Conservation (phyloP, 2,329 filamentous ascomycete species). For the Tolypocladium tropicale region DNA sequence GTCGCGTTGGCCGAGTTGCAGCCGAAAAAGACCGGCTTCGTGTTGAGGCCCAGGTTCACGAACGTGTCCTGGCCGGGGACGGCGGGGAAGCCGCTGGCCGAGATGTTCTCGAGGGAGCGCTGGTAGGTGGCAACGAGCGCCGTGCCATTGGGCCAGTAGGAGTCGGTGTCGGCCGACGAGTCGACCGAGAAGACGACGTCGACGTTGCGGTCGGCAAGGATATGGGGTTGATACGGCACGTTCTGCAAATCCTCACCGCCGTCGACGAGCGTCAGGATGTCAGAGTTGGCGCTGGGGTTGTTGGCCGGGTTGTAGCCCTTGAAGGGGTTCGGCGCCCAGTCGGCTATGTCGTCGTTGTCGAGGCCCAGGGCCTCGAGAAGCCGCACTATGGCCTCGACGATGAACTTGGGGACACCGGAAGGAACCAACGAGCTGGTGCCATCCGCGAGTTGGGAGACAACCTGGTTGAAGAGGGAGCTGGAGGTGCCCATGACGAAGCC, state of each 20-base stretch:
- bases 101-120: conserved; percentile 37
- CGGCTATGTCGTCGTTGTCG: conserved; percentile 63
- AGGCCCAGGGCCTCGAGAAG: conserved; percentile 47
- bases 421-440: conserved; percentile 34
- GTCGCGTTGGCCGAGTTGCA: conserved; percentile 48
- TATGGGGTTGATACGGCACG: conserved; percentile 61
- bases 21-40: conserved; percentile 52
- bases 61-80: conserved; percentile 48
- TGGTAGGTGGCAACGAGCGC: conserved; percentile 48
- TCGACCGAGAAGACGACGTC: conserved; percentile 57
- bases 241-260: conserved; percentile 75
- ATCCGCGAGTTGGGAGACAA: conserved; percentile 55
- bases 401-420: conserved; percentile 33
- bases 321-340: conserved; percentile 53
- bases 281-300: conserved; percentile 30
- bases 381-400: conserved; percentile 32
- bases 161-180: conserved; percentile 49
- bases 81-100: conserved; percentile 46
- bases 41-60: conserved; percentile 47
- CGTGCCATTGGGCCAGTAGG: conserved; percentile 50
- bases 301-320: conserved; percentile 38
- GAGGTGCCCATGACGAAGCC: conserved; percentile 78
- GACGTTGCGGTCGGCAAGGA: conserved; percentile 37
- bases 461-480: conserved; percentile 68
- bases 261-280: conserved; percentile 63